These are phyloP conservation scores for Carex scoparia DNA, from an alignment of 176 grass and related monocot genomes.

Conservation along the genomic window DNA sequence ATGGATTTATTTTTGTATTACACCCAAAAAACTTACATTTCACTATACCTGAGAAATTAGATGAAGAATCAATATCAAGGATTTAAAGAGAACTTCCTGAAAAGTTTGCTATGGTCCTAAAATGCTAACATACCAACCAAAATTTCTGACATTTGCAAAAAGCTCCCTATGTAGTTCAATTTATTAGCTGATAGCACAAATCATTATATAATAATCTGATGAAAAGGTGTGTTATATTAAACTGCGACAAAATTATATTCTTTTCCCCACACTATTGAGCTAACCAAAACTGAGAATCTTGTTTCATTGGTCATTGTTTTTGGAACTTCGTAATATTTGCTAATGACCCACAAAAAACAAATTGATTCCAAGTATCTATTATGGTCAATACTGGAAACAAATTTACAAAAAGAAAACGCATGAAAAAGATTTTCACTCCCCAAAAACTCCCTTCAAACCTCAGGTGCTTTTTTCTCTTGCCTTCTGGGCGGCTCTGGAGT, in stretches of 20 bases:
- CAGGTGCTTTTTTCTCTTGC: conserved; percentile 25
- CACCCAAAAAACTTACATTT: not conserved
- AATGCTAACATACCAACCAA: not conserved
- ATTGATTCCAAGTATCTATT: not conserved
- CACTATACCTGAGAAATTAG: not conserved
- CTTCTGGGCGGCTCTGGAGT: conserved; percentile 31
- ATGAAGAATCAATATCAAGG: not conserved
- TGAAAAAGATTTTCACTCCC: not conserved
- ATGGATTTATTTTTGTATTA: not conserved
- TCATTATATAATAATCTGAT: not conserved
- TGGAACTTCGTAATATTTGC: not conserved
- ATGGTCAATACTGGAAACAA: not conserved
- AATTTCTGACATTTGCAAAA: not conserved
- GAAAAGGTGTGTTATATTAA: not conserved
- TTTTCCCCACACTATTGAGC: not conserved
- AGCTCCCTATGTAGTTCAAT: not conserved
- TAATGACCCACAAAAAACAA: not conserved
- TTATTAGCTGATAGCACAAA: not conserved
- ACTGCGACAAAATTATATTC: not conserved
- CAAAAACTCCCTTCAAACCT: conserved; percentile 24
- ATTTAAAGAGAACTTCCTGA: not conserved
- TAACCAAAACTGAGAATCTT: not conserved
- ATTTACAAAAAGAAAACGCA: not conserved
- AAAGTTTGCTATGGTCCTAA: not conserved
- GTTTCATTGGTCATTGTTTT: not conserved